Evolutionary conservation across 73 alveolate genomes (phyloP).

Genomic region (Vitrella brassicaformis): DNA sequence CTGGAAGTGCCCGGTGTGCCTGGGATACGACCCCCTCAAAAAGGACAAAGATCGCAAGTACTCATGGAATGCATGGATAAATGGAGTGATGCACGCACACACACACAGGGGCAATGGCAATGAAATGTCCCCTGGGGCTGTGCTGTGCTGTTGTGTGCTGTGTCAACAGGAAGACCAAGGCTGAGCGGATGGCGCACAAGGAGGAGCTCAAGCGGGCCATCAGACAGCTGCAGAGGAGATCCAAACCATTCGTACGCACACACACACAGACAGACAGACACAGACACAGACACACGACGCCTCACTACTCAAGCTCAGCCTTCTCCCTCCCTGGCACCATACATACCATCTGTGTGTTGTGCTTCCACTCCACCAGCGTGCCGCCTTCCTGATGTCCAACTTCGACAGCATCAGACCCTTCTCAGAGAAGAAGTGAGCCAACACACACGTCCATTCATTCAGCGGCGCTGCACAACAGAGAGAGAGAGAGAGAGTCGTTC

Average conservation of each 20-base stretch:
- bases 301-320: background rate
- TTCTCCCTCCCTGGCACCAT: too few relatives aligned
- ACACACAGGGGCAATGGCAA: background rate
- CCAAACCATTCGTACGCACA: too few relatives aligned
- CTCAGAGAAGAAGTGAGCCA: background rate
- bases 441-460: background rate
- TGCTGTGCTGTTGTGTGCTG: background rate
- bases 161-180: too few relatives aligned
- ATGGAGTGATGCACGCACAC: background rate
- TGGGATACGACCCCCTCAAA: background rate
- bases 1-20: background rate
- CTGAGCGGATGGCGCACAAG: too few relatives aligned
- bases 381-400: background rate
- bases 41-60: background rate
- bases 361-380: too few relatives aligned
- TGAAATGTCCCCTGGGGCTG: background rate
- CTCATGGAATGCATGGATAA: background rate
- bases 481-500: background rate
- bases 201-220: too few relatives aligned
- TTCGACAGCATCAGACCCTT: background rate
- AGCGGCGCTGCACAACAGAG: background rate
- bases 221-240: too few relatives aligned
- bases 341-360: too few relatives aligned
- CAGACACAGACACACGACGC: too few relatives aligned
- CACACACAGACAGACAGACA: too few relatives aligned